These are phyloP conservation scores for Alternaria ventricosa DNA, from an alignment of 2,329 filamentous ascomycete genomes.

Conservation along the genomic window DNA sequence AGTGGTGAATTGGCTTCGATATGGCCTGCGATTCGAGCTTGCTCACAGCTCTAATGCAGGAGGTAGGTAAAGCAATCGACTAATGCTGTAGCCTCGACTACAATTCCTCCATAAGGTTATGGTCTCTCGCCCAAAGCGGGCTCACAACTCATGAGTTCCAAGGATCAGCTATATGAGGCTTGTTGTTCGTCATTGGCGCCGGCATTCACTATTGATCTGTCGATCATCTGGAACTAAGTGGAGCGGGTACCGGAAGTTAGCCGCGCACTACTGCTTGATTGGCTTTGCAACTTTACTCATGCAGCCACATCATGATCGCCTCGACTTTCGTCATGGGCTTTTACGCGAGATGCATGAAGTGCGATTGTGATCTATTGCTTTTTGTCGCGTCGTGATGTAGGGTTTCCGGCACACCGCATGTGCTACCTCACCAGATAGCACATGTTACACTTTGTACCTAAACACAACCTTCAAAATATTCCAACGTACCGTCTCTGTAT, in stretches of 20 bases:
- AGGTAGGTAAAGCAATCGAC: background rate
- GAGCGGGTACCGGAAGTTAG: constrained; percentile 4
- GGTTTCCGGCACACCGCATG: background rate
- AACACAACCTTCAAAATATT: background rate
- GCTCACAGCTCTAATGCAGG: constrained; percentile 8
- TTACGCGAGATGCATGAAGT: background rate
- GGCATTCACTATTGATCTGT: constrained; percentile 15
- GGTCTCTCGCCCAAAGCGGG: constrained; percentile 8
- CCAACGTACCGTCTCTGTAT: background rate
- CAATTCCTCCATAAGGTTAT: constrained; percentile 6
- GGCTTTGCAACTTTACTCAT: background rate
- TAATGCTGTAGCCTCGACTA: constrained; percentile 7
- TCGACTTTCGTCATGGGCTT: constrained; percentile 10
- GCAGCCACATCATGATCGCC: constrained; percentile 15
- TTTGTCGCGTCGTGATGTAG: background rate
- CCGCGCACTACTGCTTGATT: background rate
- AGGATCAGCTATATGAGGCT: constrained; percentile 12
- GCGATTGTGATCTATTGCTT: background rate
- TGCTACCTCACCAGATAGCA: background rate
- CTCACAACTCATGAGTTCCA: constrained; percentile 1
- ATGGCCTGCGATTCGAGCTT: constrained; percentile 8
- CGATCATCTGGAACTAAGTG: constrained; percentile 21
- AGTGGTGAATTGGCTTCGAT: background rate
- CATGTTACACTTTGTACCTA: background rate
- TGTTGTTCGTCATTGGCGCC: constrained; percentile 20